Conservation (phyloP, 805 yeast species). For the Saccharomycopsis selenospora region DNA sequence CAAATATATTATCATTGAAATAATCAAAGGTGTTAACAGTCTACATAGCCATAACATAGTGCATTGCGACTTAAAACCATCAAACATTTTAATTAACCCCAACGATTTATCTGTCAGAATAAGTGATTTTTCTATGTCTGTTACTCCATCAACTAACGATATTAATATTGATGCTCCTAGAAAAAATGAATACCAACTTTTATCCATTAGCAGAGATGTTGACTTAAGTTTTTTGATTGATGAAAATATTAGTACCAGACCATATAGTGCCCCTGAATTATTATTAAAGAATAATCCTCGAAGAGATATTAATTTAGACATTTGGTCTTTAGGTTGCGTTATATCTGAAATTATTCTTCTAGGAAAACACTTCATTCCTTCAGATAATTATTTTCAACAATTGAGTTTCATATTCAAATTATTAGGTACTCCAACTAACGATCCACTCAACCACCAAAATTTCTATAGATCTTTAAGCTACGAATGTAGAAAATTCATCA, state of each 20-base stretch:
- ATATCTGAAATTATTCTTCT: conserved; percentile 43
- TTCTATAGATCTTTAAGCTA: neutral
- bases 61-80: conserved; percentile 1
- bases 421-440: neutral
- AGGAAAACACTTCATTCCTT: conserved; percentile 1
- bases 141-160: neutral
- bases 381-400: neutral
- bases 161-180: neutral
- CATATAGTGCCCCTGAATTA: conserved; percentile 96
- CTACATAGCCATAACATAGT: neutral
- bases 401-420: neutral
- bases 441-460: neutral
- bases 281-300: conserved; percentile 77
- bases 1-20: neutral
- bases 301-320: conserved; percentile 71
- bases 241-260: conserved; percentile 47
- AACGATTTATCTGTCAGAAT: conserved; percentile 1
- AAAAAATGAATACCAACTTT: neutral
- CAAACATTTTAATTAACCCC: conserved; percentile 14
- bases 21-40: neutral
- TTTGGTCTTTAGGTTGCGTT: conserved; percentile 95
- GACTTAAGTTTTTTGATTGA: neutral
- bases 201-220: neutral
- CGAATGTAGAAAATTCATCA: neutral
- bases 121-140: neutral